phyloP scores from a whole-genome alignment of 192 early-diverging fungal genomes.

The Mortierella claussenii region DNA sequence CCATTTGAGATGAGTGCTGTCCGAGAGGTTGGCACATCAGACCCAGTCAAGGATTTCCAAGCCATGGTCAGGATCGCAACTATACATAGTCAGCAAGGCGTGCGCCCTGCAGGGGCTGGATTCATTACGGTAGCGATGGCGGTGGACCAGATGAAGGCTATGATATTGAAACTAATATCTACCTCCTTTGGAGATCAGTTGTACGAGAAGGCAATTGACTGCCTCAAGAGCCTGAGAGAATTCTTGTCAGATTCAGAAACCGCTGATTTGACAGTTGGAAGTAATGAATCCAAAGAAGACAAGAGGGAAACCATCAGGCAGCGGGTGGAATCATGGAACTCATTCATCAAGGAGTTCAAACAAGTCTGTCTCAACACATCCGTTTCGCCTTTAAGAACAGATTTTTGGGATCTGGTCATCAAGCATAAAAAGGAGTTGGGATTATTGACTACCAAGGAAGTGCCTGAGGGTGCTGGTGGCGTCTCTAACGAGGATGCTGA shows the following conservation, averaged over 20 bases:
- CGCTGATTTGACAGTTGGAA: not conserved
- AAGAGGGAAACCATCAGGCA: slow-evolving; percentile 17
- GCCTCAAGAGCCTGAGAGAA: slow-evolving; percentile 61
- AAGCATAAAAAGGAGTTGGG: slow-evolving; percentile 50
- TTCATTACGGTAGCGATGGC: slow-evolving; percentile 53
- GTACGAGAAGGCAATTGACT: slow-evolving; percentile 67
- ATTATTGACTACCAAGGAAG: slow-evolving; percentile 60
- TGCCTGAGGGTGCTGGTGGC: slow-evolving; percentile 36
- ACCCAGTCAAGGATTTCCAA: slow-evolving; percentile 71
- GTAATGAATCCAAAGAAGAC: slow-evolving; percentile 1
- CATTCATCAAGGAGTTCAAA: slow-evolving; percentile 61
- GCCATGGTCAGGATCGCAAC: slow-evolving; percentile 61
- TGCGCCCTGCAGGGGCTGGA: slow-evolving; percentile 60
- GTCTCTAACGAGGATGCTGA: slow-evolving; percentile 62
- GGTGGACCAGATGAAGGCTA: slow-evolving; percentile 64
- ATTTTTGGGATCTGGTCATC: slow-evolving; percentile 66
- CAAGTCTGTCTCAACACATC: slow-evolving; percentile 29
- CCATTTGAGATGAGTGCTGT: slow-evolving; percentile 53
- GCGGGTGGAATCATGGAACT: slow-evolving; percentile 61
- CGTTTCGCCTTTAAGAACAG: slow-evolving; percentile 32
- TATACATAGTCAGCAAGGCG: slow-evolving; percentile 59
- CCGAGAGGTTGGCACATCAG: slow-evolving; percentile 58
- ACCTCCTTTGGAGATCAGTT: slow-evolving; percentile 66
- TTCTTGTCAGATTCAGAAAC: slow-evolving; percentile 17
- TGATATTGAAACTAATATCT: slow-evolving; percentile 60